A percentile compares a stretch with the other conserved stretches of the same genome.
These are phyloP conservation scores for Hansenula anomala DNA, from an alignment of 1,139 yeast genomes.

Conservation along the genomic window DNA sequence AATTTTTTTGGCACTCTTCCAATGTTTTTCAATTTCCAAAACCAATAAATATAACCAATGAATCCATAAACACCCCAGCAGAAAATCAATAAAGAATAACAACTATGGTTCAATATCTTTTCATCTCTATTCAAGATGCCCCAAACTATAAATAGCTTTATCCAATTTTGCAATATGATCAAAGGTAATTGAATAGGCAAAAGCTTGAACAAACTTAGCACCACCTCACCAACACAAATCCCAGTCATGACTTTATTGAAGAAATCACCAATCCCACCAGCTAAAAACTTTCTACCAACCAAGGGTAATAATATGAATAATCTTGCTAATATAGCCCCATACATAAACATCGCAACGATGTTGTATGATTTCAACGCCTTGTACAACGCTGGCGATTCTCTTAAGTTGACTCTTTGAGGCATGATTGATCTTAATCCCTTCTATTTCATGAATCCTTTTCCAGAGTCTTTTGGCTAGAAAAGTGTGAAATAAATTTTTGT, in stretches of 20 bases:
- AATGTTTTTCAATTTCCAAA: conserved; percentile 22
- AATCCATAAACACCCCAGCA: conserved; percentile 18
- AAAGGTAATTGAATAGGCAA: conserved; percentile 19
- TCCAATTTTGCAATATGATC: conserved; percentile 12
- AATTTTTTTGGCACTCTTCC: conserved; percentile 35
- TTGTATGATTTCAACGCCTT: conserved; percentile 5
- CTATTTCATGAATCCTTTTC: neutral
- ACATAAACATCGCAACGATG: conserved; percentile 7
- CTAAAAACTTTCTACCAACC: conserved; percentile 56
- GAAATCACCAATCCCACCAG: conserved; percentile 69
- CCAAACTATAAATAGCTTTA: conserved; percentile 41
- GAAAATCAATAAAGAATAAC: conserved; percentile 1
- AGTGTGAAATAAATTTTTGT: too few species aligned
- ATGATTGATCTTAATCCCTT: conserved; percentile 2
- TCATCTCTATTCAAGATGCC: conserved; percentile 22
- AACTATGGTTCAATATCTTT: neutral
- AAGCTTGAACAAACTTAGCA: conserved; percentile 21
- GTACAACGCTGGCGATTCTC: conserved; percentile 9
- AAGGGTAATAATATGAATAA: conserved; percentile 50
- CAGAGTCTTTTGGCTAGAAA: too few species aligned
- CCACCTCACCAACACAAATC: conserved; percentile 18
- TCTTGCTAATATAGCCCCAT: conserved; percentile 25
- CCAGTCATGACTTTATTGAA: conserved; percentile 31
- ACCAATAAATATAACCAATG: conserved; percentile 25
- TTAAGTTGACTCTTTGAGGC: conserved; percentile 15